Percentiles rank a stretch among this genome's conserved stretches.
phyloP scores from a whole-genome alignment of 306 rosid species.

The Nissolia schottii region DNA sequence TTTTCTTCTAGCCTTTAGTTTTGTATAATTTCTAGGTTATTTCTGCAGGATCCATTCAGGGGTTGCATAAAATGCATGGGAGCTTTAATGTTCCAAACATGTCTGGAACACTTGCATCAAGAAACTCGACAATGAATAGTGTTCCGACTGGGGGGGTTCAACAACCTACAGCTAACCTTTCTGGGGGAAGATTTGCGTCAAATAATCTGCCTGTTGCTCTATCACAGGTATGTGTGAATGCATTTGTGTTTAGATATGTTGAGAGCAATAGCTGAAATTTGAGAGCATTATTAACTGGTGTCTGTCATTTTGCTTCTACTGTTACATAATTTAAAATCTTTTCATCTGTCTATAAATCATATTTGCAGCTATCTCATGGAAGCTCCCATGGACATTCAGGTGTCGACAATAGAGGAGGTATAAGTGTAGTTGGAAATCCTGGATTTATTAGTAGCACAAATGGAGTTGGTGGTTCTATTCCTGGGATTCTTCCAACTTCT shows the following conservation, averaged over 20 bases:
- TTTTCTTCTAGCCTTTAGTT: conserved; percentile 28
- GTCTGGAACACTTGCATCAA: conserved; percentile 63
- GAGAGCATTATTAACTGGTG: background rate
- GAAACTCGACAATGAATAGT: conserved; percentile 70
- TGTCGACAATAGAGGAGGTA: conserved; percentile 93
- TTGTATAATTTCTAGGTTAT: conserved; percentile 33
- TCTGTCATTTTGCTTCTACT: conserved; percentile 18
- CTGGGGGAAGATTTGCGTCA: conserved; percentile 83
- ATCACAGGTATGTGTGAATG: conserved; percentile 64
- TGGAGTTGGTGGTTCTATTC: conserved; percentile 97
- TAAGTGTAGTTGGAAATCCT: conserved; percentile 91
- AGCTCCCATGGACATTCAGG: conserved; percentile 85
- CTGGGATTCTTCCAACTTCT: conserved; percentile 95
- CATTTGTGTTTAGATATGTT: background rate
- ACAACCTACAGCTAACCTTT: conserved; percentile 78
- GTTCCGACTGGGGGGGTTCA: conserved; percentile 92
- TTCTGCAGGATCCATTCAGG: conserved; percentile 73
- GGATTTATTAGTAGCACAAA: conserved; percentile 93
- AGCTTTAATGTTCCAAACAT: conserved; percentile 88
- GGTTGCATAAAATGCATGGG: conserved; percentile 86
- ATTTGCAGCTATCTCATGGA: conserved; percentile 84
- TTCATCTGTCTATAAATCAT: conserved; percentile 1
- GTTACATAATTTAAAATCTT: background rate
- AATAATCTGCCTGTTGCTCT: conserved; percentile 83
- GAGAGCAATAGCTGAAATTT: background rate